Percentiles rank a stretch among this genome's conserved stretches.
phyloP scores from a whole-genome alignment of 768 basidiomycete genomes.

The Xerocomellus intermedius region DNA sequence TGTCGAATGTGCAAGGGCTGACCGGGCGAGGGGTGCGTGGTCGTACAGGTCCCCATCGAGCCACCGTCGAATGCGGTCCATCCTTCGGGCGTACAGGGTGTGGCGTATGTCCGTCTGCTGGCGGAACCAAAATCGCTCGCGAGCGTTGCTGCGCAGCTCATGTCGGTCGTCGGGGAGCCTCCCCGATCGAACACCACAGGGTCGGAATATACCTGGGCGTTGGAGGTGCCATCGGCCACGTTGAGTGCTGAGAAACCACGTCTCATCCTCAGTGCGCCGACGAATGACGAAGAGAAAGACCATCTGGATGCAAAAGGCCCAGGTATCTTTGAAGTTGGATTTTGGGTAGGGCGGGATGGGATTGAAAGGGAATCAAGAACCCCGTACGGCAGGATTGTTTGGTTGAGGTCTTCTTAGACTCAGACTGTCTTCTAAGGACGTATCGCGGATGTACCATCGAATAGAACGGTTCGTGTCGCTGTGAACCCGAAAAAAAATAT shows the following conservation, averaged over 20 bases:
- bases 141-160: constrained; percentile 38
- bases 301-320: constrained; percentile 31
- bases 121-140: constrained; percentile 31
- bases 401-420: constrained; percentile 24
- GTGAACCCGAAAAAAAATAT: background rate
- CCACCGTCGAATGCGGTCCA: constrained; percentile 50
- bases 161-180: constrained; percentile 45
- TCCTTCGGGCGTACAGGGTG: constrained; percentile 46
- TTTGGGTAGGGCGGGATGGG: constrained; percentile 37
- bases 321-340: constrained; percentile 55
- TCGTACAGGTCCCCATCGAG: constrained; percentile 46
- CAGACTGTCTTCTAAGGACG: background rate
- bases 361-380: constrained; percentile 37
- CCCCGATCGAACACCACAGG: constrained; percentile 29
- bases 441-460: background rate
- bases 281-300: constrained; percentile 34
- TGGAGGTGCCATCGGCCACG: constrained; percentile 35
- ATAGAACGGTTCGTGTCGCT: no score
- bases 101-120: constrained; percentile 51
- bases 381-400: constrained; percentile 52
- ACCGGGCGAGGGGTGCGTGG: background rate
- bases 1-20: background rate
- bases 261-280: constrained; percentile 39
- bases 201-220: constrained; percentile 39
- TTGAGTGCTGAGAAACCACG: constrained; percentile 15